A percentile compares a stretch with the other conserved stretches of the same genome.
phyloP scores from a whole-genome alignment of 257 asterid species.

The Salvia hispanica region DNA sequence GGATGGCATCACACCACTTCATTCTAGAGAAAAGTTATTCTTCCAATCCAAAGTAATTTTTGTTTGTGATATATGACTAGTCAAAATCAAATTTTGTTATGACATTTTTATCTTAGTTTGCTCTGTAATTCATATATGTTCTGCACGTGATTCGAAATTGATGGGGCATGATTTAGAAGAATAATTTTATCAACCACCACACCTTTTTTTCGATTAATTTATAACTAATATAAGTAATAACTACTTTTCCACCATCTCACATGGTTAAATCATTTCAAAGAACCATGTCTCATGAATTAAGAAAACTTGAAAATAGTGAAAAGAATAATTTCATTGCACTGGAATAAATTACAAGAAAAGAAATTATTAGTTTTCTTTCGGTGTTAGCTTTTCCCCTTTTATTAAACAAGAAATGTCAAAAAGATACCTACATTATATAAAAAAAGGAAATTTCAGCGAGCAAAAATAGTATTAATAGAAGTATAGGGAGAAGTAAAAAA shows the following conservation, averaged over 20 bases:
- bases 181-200: constrained; percentile 31
- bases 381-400: no score
- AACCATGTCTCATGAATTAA: neutral
- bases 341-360: neutral
- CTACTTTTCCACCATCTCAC: constrained; percentile 23
- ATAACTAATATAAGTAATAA: neutral
- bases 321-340: neutral
- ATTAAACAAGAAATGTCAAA: no score
- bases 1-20: neutral
- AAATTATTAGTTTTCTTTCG: no score
- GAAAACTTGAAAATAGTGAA: neutral
- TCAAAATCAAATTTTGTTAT: neutral
- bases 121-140: neutral
- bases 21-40: neutral
- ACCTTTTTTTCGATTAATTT: neutral
- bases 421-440: no score
- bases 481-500: no score
- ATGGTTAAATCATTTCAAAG: constrained; percentile 25
- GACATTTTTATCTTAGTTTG: neutral
- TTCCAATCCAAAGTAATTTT: neutral
- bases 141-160: constrained; percentile 35
- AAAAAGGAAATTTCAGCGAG: no score
- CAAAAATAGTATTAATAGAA: no score
- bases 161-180: constrained; percentile 14
- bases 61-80: neutral